These are phyloP conservation scores for Blepharisma undulans DNA, from an alignment of 169 alveolate genomes.

Conservation along the genomic window DNA sequence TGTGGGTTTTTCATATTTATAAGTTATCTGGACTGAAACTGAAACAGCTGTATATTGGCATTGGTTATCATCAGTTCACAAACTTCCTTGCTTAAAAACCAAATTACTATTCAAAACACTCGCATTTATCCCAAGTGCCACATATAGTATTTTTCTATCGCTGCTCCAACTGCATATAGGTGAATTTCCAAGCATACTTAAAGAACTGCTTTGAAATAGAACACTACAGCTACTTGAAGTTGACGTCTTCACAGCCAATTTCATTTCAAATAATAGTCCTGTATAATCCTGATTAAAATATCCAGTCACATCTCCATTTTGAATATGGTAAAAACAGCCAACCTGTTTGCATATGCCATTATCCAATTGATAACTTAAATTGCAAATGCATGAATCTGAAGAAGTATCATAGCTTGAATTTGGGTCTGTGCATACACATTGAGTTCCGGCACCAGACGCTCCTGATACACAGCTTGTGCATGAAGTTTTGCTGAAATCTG, in stretches of 20 bases:
- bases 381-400: too few species aligned
- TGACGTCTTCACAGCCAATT: not conserved
- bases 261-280: not conserved
- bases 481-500: not conserved
- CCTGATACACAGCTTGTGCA: not conserved
- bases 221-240: not conserved
- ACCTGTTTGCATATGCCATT: not conserved
- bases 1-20: not conserved
- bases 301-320: not conserved
- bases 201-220: not conserved
- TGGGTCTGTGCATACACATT: not conserved
- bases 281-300: not conserved
- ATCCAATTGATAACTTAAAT: not conserved
- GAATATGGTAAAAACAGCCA: constrained; percentile 8
- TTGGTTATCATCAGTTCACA: not conserved
- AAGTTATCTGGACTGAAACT: not conserved
- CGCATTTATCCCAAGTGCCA: not conserved
- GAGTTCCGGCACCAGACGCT: not conserved
- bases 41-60: not conserved
- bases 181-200: not conserved
- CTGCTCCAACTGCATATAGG: not conserved
- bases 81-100: not conserved
- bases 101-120: not conserved
- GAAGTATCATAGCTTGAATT: not conserved
- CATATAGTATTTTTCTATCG: not conserved